Percentiles rank a stretch among this genome's conserved stretches.
Conservation (phyloP, 2,329 filamentous ascomycete species). For the Neurospora crassa region DNA sequence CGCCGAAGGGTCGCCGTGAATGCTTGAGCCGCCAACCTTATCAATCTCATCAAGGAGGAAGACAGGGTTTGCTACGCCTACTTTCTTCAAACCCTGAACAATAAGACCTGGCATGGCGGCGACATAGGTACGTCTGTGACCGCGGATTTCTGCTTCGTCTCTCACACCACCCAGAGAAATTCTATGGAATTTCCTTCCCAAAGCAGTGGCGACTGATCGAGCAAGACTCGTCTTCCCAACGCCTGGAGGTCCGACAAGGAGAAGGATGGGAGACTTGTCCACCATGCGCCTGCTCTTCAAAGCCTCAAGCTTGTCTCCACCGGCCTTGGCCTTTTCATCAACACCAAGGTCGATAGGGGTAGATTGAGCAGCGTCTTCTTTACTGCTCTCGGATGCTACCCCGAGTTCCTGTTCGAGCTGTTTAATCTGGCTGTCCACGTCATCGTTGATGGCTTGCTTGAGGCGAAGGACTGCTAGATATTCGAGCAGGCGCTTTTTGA, state of each 20-base stretch:
- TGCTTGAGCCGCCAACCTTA: conserved; percentile 84
- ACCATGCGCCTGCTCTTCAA: conserved; percentile 75
- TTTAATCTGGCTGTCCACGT: conserved; percentile 70
- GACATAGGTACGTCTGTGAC: conserved; percentile 90
- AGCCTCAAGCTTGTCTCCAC: conserved; percentile 59
- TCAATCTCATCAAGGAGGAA: conserved; percentile 96
- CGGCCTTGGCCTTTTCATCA: conserved; percentile 29
- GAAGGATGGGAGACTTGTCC: conserved; percentile 91
- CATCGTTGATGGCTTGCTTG: conserved; percentile 82
- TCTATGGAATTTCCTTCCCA: conserved; percentile 92
- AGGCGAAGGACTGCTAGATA: conserved; percentile 93
- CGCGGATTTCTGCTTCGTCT: conserved; percentile 93
- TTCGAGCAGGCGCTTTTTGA: conserved; percentile 92
- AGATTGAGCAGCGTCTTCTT: conserved; percentile 14
- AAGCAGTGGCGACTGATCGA: conserved; percentile 81
- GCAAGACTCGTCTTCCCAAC: conserved; percentile 95
- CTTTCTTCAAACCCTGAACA: conserved; percentile 89
- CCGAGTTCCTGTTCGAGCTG: conserved; percentile 50
- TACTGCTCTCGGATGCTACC: conserved; percentile 31
- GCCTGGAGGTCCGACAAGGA: conserved; percentile 86
- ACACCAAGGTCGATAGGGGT: conserved; percentile 6
- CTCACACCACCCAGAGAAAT: conserved; percentile 93
- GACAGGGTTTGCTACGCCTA: conserved; percentile 89
- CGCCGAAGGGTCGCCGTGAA: conserved; percentile 90
- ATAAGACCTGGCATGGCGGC: conserved; percentile 97